Percentiles rank a stretch among this genome's conserved stretches.
These are phyloP conservation scores for Anthracocystis panici-leucophaei DNA, from an alignment of 1,284 basidiomycete genomes.

Conservation along the genomic window DNA sequence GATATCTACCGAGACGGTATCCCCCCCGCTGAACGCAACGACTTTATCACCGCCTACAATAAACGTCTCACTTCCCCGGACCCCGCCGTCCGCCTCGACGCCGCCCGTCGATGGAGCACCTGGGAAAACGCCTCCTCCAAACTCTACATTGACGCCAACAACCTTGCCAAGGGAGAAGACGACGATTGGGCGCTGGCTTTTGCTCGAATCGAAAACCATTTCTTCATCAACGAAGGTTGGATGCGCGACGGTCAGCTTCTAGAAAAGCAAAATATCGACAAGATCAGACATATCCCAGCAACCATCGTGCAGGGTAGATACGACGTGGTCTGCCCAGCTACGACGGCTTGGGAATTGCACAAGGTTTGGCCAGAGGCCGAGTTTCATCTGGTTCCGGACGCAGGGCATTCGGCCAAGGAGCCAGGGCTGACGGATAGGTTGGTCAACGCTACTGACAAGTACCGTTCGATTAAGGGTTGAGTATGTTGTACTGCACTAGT, in stretches of 20 bases:
- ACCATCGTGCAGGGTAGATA: slow-evolving; percentile 82
- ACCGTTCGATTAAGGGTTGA: slow-evolving; percentile 33
- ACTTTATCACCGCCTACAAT: slow-evolving; percentile 85
- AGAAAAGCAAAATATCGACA: slow-evolving; percentile 84
- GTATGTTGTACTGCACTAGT: neutral
- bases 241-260: slow-evolving; percentile 90
- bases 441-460: slow-evolving; percentile 74
- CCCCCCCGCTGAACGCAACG: slow-evolving; percentile 80
- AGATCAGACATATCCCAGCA: slow-evolving; percentile 79
- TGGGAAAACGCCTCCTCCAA: slow-evolving; percentile 67
- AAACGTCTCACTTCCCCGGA: slow-evolving; percentile 82
- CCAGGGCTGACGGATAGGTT: slow-evolving; percentile 79
- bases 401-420: slow-evolving; percentile 89
- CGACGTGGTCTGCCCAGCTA: slow-evolving; percentile 72
- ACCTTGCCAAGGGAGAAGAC: slow-evolving; percentile 54
- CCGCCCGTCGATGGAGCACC: slow-evolving; percentile 82
- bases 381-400: slow-evolving; percentile 80
- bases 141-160: slow-evolving; percentile 60
- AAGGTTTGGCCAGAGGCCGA: slow-evolving; percentile 54
- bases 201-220: slow-evolving; percentile 91
- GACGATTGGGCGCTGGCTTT: slow-evolving; percentile 74
- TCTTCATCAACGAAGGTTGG: slow-evolving; percentile 82
- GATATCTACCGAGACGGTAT: slow-evolving; percentile 80
- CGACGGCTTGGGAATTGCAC: slow-evolving; percentile 69
- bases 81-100: slow-evolving; percentile 76